Evolutionary conservation across 177 flowering plant species (phyloP), one percentile per base, ranked within the genome.

Genomic region (Vitis hybrid): DNA sequence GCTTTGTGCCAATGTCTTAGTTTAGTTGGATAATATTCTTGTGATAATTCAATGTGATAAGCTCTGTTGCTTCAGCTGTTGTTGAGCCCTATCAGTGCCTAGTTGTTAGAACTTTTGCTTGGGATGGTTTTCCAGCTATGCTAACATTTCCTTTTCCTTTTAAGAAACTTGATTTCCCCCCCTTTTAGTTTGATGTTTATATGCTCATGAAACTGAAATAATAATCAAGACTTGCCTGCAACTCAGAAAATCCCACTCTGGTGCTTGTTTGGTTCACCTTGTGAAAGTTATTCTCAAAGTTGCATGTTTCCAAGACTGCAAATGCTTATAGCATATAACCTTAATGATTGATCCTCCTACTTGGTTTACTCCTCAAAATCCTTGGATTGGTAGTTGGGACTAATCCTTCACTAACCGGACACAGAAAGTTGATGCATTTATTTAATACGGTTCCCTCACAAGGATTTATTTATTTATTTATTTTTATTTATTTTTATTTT

Each of bases 1-100:
- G 65, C 38, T 50, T 73, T 64, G 66, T 10, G 52, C 53, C 62
- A 31, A 59, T 67, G 55, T 58, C 31, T 5, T 65, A 73, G 70
- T 49, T 49, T 73, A 73, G 77, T 68, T 70, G 70, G 68, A 70
- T 60, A 49, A 67, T 73, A 61, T 59, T 76, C 71, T 57, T 75
- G 64, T 61, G 59, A 71, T 71, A 14, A 77, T 71, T 64, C 51
- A 60, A 60, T 67, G 51, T 55, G 8, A 59, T 64, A 47, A 24
- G 3, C 24, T 18, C 17, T 38, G n/a, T 38, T 62, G 68, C 33
- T 75, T 52, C 5, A 33, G 22, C 20, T 66, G 61, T 38, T 56
- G 22, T 53, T 14, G n/a, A 67, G 31, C 47, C 22, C 51, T 47
- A 7, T 22, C 14, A 20, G 47, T 19, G 50, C 33, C 56, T 49